Evolutionary conservation across 2,329 filamentous ascomycete species (phyloP).

Genomic region (Knufia petricola): DNA sequence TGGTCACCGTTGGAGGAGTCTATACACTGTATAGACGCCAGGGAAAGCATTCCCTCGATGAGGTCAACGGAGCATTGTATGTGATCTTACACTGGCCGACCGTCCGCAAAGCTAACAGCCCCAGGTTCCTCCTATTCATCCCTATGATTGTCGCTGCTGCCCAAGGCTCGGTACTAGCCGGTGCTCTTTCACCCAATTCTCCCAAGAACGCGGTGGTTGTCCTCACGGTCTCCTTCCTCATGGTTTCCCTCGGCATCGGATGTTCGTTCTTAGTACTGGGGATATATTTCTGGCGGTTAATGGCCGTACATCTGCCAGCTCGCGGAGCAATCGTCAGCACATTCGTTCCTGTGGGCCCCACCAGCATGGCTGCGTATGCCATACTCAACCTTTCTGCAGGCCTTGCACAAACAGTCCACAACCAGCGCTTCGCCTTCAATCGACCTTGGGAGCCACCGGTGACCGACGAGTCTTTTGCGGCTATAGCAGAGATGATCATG

Average conservation of each 20-base stretch:
- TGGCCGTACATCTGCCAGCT: conserved; percentile 55
- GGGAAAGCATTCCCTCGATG: conserved; percentile 12
- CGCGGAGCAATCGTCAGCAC: conserved; percentile 58
- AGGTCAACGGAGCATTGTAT: conserved; percentile 20
- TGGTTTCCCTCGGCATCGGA: conserved; percentile 16
- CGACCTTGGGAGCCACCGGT: conserved; percentile 13
- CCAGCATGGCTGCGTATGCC: conserved; percentile 38
- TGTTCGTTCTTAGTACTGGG: conserved; percentile 41
- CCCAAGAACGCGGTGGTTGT: conserved; percentile 9
- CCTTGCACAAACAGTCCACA: conserved; percentile 16
- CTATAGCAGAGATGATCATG: conserved; percentile 19
- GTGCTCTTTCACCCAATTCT: conserved; percentile 6
- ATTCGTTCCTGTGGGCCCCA: conserved; percentile 56
- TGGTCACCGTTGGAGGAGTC: conserved; percentile 16
- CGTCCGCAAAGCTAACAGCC: neutral
- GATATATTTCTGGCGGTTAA: conserved; percentile 60
- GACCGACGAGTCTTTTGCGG: conserved; percentile 9
- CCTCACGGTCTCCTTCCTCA: conserved; percentile 15
- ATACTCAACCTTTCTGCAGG: conserved; percentile 17
- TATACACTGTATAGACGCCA: conserved; percentile 18
- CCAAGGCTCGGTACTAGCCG: conserved; percentile 14
- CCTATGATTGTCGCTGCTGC: conserved; percentile 14
- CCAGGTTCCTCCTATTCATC: conserved; percentile 14
- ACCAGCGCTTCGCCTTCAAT: conserved; percentile 12
- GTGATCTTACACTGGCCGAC: neutral